Percentiles rank a stretch among this genome's conserved stretches.
Conservation (phyloP, 2,329 filamentous ascomycete species). For the Aspergillus sclerotialis region DNA sequence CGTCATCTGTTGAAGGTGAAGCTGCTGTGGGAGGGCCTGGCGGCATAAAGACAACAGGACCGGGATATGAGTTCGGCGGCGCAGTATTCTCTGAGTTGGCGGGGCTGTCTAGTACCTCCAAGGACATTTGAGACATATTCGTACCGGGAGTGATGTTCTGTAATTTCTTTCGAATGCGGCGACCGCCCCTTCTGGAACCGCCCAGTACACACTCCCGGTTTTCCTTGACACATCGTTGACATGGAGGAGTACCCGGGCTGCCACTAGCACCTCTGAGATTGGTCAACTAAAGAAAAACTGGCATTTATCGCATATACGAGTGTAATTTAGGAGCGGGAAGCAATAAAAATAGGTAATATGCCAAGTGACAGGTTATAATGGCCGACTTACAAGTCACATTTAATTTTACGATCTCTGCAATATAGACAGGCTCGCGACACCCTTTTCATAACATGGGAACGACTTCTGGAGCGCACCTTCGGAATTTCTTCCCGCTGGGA, state of each 20-base stretch:
- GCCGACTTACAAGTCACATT: slow-evolving; percentile 48
- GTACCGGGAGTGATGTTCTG: slow-evolving; percentile 25
- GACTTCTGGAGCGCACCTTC: slow-evolving; percentile 12
- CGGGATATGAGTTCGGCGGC: slow-evolving; percentile 22
- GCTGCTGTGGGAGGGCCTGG: slow-evolving; percentile 23
- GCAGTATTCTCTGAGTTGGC: slow-evolving; percentile 19
- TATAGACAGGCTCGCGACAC: slow-evolving; percentile 43
- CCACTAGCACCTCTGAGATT: slow-evolving; percentile 38
- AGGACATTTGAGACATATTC: slow-evolving; percentile 17
- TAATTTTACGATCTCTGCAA: slow-evolving; percentile 44
- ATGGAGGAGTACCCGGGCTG: slow-evolving; percentile 46
- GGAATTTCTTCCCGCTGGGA: slow-evolving; percentile 7
- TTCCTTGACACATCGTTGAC: slow-evolving; percentile 52
- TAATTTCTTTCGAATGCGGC: slow-evolving; percentile 48
- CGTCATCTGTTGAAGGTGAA: slow-evolving; percentile 26
- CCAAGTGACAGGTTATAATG: too few relatives aligned
- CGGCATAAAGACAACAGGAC: slow-evolving; percentile 26
- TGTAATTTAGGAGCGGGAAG: slow-evolving; percentile 7
- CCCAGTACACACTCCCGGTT: slow-evolving; percentile 53
- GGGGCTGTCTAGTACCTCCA: slow-evolving; percentile 18
- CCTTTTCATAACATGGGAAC: slow-evolving; percentile 34
- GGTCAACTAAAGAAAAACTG: slow-evolving; percentile 11
- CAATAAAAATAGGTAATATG: slow-evolving; percentile 1
- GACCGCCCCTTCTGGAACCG: slow-evolving; percentile 53
- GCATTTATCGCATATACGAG: too few relatives aligned